phyloP scores from a whole-genome alignment of 1,139 yeast species.

The Candida albicans region DNA sequence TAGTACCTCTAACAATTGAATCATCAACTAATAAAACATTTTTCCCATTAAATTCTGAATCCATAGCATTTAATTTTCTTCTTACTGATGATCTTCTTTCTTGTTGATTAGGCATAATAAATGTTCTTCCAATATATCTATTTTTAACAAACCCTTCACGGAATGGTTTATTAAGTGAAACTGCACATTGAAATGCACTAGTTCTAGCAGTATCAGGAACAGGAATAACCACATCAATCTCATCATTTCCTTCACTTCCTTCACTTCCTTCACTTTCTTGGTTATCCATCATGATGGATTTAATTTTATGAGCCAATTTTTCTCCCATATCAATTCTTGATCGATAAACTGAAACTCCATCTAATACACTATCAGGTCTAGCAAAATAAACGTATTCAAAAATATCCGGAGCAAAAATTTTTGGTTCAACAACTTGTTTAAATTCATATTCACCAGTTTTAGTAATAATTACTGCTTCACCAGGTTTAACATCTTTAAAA shows the following conservation, averaged over 20 bases:
- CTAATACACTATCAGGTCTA: conserved; percentile 93
- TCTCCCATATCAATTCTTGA: conserved; percentile 94
- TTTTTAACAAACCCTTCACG: conserved; percentile 97
- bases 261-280: too few relatives aligned
- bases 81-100: conserved; percentile 94
- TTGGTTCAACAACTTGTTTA: conserved; percentile 80
- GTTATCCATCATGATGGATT: conserved; percentile 43
- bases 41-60: conserved; percentile 80
- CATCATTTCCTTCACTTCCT: too few relatives aligned
- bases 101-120: conserved; percentile 97
- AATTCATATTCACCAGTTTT: conserved; percentile 70
- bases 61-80: conserved; percentile 95
- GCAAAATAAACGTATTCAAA: conserved; percentile 98
- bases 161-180: conserved; percentile 74
- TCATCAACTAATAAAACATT: conserved; percentile 94
- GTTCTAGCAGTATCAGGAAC: conserved; percentile 98
- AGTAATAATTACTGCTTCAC: conserved; percentile 93
- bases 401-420: conserved; percentile 87
- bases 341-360: conserved; percentile 92
- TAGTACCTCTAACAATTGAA: conserved; percentile 96
- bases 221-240: conserved; percentile 92
- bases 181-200: conserved; percentile 91
- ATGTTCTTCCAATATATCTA: conserved; percentile 95
- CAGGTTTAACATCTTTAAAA: conserved; percentile 84
- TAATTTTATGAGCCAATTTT: conserved; percentile 75